Conservation (phyloP, 768 basidiomycete species). For the Nevesoporus exiguus region DNA sequence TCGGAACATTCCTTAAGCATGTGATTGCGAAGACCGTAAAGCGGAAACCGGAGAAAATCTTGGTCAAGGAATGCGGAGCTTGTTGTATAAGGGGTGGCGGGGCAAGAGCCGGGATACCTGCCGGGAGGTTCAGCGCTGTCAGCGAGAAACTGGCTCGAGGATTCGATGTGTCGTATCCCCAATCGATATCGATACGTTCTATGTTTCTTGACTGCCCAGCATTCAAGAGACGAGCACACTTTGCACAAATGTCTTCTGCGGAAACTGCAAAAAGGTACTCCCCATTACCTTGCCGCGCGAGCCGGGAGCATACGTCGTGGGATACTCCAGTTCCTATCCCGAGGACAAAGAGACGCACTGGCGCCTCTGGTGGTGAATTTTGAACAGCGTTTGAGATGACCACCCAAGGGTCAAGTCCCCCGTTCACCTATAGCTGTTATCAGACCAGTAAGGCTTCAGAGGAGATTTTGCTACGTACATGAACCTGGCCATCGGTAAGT, state of each 20-base stretch:
- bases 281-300: slow-evolving; percentile 56
- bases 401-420: slow-evolving; percentile 17
- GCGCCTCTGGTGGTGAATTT: slow-evolving; percentile 26
- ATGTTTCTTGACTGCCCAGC: slow-evolving; percentile 49
- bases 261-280: slow-evolving; percentile 44
- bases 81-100: slow-evolving; percentile 35
- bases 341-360: slow-evolving; percentile 52
- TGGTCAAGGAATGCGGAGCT: slow-evolving; percentile 29
- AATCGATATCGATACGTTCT: slow-evolving; percentile 46
- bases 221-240: slow-evolving; percentile 47
- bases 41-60: slow-evolving; percentile 34
- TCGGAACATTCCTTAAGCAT: slow-evolving; percentile 22
- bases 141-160: slow-evolving; percentile 6
- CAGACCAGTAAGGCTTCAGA: background rate
- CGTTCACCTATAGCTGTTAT: background rate
- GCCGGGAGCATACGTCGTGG: slow-evolving; percentile 47
- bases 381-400: slow-evolving; percentile 33
- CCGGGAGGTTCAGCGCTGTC: slow-evolving; percentile 16
- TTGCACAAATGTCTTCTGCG: slow-evolving; percentile 44
- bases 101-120: slow-evolving; percentile 25
- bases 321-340: slow-evolving; percentile 54
- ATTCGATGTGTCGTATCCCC: slow-evolving; percentile 32
- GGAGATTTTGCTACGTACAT: slow-evolving; percentile 6
- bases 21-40: slow-evolving; percentile 35
- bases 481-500: slow-evolving; percentile 55